Base-by-base conservation (phyloP, 1,284 basidiomycete genomes). In the Leccinum angustisporum region DNA sequence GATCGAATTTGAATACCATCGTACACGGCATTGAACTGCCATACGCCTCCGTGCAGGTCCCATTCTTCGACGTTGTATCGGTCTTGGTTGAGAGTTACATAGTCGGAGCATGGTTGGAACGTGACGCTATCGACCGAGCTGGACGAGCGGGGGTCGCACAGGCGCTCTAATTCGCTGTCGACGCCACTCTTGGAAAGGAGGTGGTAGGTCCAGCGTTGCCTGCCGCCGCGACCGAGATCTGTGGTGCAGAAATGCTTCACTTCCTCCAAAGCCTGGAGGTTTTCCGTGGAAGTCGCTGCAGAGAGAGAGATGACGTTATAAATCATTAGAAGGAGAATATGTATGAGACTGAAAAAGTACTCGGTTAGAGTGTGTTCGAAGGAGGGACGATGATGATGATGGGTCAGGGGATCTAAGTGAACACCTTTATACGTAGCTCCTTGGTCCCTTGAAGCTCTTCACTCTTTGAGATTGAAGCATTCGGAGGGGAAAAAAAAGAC, bases 21-120 rank as follows among this genome's bases (percentile, higher is more conserved):
- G 63, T 87, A 84, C 46, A 89, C 75, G 43, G 80, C 84, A 57
- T 81, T 81, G 66, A 86, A 88, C 9, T 75, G 72, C 87, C 87
- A 89, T 4, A 70, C 76, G 11, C 86, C 84, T 34, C 78, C 79
- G 8, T 74, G 69, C n/a, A 87, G 67, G 55, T 75, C 68, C 86
- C 86, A 88, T 61, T 83, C 77, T 62, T 86, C 77, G 43, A 83
- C 69, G 58, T 76, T 76, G 66, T 79, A 80, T 33, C 87, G 81
- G 72, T 89, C 86, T 71, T 89, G 82, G 56, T 76, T 81, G 59
- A 76, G 75, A 48, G 73, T 70, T 54, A 81, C 79, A 60, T 81
- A 80, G 46, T 81, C 73, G 13, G 78, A 76, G 66, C 84, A 87
- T 4, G 87, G 87, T 66, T 88, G 86, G 65, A 89, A 85, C 8